These are phyloP conservation scores for Xanthoconium stramineum DNA, from an alignment of 768 basidiomycete species.

Conservation along the genomic window DNA sequence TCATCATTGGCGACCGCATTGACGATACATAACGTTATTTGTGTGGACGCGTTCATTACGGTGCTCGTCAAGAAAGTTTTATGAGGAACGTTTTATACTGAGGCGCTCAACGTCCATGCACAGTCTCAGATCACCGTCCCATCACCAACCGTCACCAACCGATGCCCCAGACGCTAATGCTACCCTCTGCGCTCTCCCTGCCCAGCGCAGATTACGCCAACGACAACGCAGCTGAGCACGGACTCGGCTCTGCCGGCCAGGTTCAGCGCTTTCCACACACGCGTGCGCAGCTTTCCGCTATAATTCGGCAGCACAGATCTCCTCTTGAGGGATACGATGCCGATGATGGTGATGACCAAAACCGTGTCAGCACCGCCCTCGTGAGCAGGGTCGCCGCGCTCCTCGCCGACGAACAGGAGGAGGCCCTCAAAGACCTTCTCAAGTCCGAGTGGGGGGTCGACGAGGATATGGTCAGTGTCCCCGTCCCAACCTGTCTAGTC, in stretches of 20 bases:
- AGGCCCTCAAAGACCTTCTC: slow-evolving; percentile 74
- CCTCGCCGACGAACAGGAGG: slow-evolving; percentile 82
- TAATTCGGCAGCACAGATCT: slow-evolving; percentile 70
- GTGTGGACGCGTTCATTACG: slow-evolving; percentile 6
- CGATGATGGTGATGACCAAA: slow-evolving; percentile 55
- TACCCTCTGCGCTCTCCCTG: slow-evolving; percentile 16
- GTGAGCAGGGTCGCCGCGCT: slow-evolving; percentile 70
- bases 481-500: slow-evolving; percentile 4
- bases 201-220: slow-evolving; percentile 7
- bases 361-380: slow-evolving; percentile 54
- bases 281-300: slow-evolving; percentile 71
- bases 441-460: slow-evolving; percentile 68
- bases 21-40: slow-evolving; percentile 23
- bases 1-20: slow-evolving; percentile 1
- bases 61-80: slow-evolving; percentile 3
- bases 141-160: slow-evolving; percentile 15
- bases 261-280: slow-evolving; percentile 71
- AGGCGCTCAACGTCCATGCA: slow-evolving; percentile 24
- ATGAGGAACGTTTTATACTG: slow-evolving; percentile 11
- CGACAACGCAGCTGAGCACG: slow-evolving; percentile 22
- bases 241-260: slow-evolving; percentile 14
- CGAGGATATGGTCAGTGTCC: slow-evolving; percentile 57
- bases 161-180: slow-evolving; percentile 26
- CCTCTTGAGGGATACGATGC: slow-evolving; percentile 51
- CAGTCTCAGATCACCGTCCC: slow-evolving; percentile 16